A percentile compares a stretch with the other conserved stretches of the same genome.
phyloP scores from a whole-genome alignment of 1,284 basidiomycete genomes.

The Tilletia horrida region DNA sequence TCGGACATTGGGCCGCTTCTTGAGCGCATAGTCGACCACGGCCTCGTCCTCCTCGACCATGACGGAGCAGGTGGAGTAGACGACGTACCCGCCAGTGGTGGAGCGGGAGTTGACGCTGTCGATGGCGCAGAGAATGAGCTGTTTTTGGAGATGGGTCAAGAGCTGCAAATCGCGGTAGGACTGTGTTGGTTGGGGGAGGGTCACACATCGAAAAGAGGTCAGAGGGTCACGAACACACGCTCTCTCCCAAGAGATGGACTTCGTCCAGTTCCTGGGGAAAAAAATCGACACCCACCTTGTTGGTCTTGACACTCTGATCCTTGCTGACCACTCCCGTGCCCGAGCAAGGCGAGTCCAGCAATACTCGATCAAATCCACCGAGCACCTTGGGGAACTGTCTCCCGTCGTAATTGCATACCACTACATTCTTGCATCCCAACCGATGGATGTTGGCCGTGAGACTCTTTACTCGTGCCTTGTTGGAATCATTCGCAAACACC shows the following conservation, averaged over 20 bases:
- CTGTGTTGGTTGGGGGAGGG: slow-evolving; percentile 47
- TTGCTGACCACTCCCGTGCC: slow-evolving; percentile 98
- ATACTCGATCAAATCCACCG: slow-evolving; percentile 93
- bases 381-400: slow-evolving; percentile 99
- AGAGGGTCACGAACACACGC: too few species aligned
- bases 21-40: slow-evolving; percentile 96
- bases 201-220: neutral
- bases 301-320: slow-evolving; percentile 93
- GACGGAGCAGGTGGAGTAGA: slow-evolving; percentile 98
- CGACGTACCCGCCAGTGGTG: slow-evolving; percentile 86
- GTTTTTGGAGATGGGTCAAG: slow-evolving; percentile 94
- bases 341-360: slow-evolving; percentile 95
- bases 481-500: slow-evolving; percentile 97
- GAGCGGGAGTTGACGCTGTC: slow-evolving; percentile 89
- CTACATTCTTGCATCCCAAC: slow-evolving; percentile 95
- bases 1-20: slow-evolving; percentile 90
- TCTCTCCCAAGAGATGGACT: too few species aligned
- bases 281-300: slow-evolving; percentile 74
- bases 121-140: slow-evolving; percentile 95
- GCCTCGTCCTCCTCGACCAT: slow-evolving; percentile 98
- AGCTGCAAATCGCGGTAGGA: slow-evolving; percentile 85
- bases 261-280: too few species aligned
- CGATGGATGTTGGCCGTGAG: slow-evolving; percentile 94
- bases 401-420: slow-evolving; percentile 95
- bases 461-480: slow-evolving; percentile 91